phyloP scores from a whole-genome alignment of 768 basidiomycete genomes.

The Amanita rubescens region DNA sequence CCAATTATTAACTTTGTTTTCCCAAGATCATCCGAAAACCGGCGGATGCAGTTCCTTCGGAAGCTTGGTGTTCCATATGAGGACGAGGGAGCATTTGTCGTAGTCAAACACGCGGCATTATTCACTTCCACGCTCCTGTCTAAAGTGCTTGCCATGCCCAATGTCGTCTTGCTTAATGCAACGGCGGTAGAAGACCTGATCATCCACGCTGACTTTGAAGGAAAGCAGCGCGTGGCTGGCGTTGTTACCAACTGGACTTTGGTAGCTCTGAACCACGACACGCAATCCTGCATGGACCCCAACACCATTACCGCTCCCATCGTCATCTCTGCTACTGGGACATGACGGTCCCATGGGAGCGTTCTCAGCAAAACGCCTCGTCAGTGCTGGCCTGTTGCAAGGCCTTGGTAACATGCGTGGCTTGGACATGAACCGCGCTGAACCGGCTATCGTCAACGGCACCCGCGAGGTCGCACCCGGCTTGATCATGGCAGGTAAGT shows the following conservation, averaged over 20 bases:
- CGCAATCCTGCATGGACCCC: slow-evolving; percentile 74
- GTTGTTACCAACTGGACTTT: slow-evolving; percentile 49
- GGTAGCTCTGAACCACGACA: slow-evolving; percentile 57
- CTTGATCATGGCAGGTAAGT: slow-evolving; percentile 63
- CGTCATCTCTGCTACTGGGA: slow-evolving; percentile 62
- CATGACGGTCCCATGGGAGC: slow-evolving; percentile 80
- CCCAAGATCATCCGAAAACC: slow-evolving; percentile 69
- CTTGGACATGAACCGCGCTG: slow-evolving; percentile 76
- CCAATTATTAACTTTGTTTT: background rate
- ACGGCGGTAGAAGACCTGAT: slow-evolving; percentile 80
- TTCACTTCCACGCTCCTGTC: slow-evolving; percentile 75
- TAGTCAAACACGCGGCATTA: slow-evolving; percentile 76
- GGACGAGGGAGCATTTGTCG: slow-evolving; percentile 70
- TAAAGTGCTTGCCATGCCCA: slow-evolving; percentile 60
- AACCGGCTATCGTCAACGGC: slow-evolving; percentile 71
- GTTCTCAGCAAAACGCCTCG: slow-evolving; percentile 73
- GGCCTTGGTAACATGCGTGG: slow-evolving; percentile 76
- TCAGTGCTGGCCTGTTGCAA: slow-evolving; percentile 65
- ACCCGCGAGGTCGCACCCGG: slow-evolving; percentile 74
- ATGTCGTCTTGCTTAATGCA: slow-evolving; percentile 71
- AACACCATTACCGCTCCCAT: slow-evolving; percentile 79
- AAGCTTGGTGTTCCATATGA: slow-evolving; percentile 69
- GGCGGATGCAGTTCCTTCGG: slow-evolving; percentile 60
- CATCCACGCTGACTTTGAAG: slow-evolving; percentile 50
- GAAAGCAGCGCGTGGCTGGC: slow-evolving; percentile 43